Percentiles rank a stretch among this genome's conserved stretches.
Evolutionary conservation across 345 rosid species (phyloP).

Genomic region (Microcos paniculata): DNA sequence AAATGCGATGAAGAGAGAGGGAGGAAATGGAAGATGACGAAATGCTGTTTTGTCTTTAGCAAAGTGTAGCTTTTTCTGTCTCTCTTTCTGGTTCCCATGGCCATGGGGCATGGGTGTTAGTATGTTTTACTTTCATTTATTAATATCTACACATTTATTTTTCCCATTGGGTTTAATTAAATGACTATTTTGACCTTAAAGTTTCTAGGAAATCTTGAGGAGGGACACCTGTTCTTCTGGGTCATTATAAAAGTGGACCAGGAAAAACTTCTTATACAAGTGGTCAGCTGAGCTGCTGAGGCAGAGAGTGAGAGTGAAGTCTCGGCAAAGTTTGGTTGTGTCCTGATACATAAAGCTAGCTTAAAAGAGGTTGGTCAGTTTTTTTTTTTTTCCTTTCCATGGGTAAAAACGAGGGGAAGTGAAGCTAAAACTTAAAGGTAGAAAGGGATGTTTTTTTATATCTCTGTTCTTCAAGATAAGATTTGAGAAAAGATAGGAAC

Average conservation of each 20-base stretch:
- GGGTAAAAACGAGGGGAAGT: slow-evolving; percentile 1
- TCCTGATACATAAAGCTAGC: neutral
- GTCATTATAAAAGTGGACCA: neutral
- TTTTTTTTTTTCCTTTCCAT: neutral
- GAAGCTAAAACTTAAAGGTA: neutral
- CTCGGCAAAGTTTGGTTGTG: neutral
- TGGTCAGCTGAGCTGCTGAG: neutral
- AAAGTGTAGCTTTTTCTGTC: neutral
- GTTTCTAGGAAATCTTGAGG: neutral
- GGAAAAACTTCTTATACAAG: neutral
- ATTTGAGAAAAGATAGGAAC: neutral
- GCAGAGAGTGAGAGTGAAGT: neutral
- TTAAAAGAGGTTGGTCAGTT: neutral
- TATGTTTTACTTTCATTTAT: neutral
- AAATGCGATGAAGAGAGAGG: neutral
- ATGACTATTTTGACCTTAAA: slow-evolving; percentile 20
- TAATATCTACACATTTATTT: too few species aligned
- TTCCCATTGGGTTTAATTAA: neutral
- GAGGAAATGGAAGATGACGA: slow-evolving; percentile 23
- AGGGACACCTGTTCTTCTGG: neutral
- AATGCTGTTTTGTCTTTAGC: slow-evolving; percentile 36
- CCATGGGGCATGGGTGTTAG: slow-evolving; percentile 1
- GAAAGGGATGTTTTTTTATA: neutral
- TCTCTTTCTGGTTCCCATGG: neutral
- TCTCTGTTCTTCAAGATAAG: neutral